phyloP scores from a whole-genome alignment of 1,139 yeast species.

The Taphrina communis region DNA sequence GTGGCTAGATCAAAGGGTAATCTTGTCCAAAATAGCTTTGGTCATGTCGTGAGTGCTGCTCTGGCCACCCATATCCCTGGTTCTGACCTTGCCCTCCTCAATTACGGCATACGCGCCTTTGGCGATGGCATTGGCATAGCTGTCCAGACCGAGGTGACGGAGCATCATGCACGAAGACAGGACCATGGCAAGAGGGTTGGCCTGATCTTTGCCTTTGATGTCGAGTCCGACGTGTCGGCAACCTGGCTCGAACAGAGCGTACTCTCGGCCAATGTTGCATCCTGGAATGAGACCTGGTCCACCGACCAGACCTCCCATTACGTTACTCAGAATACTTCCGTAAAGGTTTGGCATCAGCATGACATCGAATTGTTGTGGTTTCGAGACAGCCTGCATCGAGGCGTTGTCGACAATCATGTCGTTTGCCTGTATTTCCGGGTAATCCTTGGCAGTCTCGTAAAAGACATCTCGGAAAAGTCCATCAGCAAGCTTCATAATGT shows the following conservation, averaged over 20 bases:
- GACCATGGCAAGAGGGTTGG: slow-evolving; percentile 97
- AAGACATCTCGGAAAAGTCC: slow-evolving; percentile 96
- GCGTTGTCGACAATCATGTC: slow-evolving; percentile 99
- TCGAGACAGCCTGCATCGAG: slow-evolving; percentile 98
- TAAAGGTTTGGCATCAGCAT: slow-evolving; percentile 97
- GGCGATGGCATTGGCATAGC: slow-evolving; percentile 82
- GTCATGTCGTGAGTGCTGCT: slow-evolving; percentile 89
- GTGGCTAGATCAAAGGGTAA: slow-evolving; percentile 7
- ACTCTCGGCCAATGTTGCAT: slow-evolving; percentile 96
- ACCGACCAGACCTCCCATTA: slow-evolving; percentile 97
- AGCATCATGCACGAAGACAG: slow-evolving; percentile 98
- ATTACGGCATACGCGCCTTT: slow-evolving; percentile 87
- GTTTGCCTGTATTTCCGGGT: slow-evolving; percentile 76
- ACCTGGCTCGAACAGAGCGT: slow-evolving; percentile 98
- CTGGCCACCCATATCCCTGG: slow-evolving; percentile 94
- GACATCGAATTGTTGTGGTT: slow-evolving; percentile 97
- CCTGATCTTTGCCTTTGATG: slow-evolving; percentile 54
- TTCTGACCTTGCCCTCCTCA: slow-evolving; percentile 94
- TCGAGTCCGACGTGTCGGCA: slow-evolving; percentile 99
- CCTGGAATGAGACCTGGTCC: slow-evolving; percentile 99
- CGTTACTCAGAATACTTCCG: slow-evolving; percentile 95
- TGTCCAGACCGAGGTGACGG: slow-evolving; percentile 91
- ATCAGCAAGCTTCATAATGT: slow-evolving; percentile 98
- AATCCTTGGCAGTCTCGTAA: slow-evolving; percentile 82
- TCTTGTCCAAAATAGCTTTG: slow-evolving; percentile 65